Base-by-base conservation (phyloP, 805 yeast species). In the Ogataea methylovora region DNA sequence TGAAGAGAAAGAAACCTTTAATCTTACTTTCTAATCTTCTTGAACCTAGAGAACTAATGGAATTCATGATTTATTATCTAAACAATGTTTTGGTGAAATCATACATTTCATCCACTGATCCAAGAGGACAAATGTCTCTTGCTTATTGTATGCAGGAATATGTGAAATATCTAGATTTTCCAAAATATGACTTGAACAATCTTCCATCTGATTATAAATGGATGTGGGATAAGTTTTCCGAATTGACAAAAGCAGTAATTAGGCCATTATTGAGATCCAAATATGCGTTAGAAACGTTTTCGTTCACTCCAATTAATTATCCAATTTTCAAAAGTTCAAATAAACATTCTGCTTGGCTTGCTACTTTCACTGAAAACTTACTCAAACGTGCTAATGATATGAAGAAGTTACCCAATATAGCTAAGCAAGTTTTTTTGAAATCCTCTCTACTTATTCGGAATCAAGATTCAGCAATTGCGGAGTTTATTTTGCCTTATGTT, bases 71-170 rank as follows among this genome's bases (percentile, higher is more conserved):
- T 4, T 66, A 69, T 45, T 74, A 88, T 32, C 62, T 88, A 23
- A 79, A 84, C 39, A 69, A 72, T 35, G 67, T 75, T 38, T 65
- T 92, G n/a, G 81, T 88, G 8, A 86, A 84, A 23, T 76, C 86
- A 1, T 88, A 87, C 56, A 80, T 94, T 76, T 87, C 95, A 0
- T 81, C 96, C 2, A 83, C 81, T 23, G 87, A 87, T 49, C 95
- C 97, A 0, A 72, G 75, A 16, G 74, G 76, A 32, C 98, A 92
- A 54, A 66, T 84, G 38, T 84, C 81, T 49, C 67, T 87, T 24
- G 95, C 96, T 0, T 82, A 74, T 54, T 82, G 90, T 0, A 84
- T 92, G 73, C 99, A 92, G 53, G 92, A 86, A 42, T 78, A 80
- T 32, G 58, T 92, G 33, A 76, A 76, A 42, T 69, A 76, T 12